phyloP scores from a whole-genome alignment of 73 alveolate genomes.

The Paramecium biaurelia region DNA sequence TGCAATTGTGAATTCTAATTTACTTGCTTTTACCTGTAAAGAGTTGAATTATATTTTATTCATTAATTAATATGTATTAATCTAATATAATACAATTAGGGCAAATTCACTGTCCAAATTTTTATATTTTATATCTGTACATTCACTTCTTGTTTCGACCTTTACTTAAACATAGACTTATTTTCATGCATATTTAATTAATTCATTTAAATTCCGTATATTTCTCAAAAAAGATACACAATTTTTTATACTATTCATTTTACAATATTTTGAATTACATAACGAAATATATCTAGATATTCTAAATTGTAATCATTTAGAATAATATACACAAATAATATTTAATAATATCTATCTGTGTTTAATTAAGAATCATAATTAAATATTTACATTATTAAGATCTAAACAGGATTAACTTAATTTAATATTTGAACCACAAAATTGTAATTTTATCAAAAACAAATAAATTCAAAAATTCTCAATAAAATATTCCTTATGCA shows the following conservation, averaged over 20 bases:
- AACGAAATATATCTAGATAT: background rate
- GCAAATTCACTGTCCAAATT: constrained; percentile 9
- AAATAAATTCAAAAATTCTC: background rate
- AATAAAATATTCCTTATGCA: constrained; percentile 57
- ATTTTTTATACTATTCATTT: too few species aligned
- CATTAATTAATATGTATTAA: background rate
- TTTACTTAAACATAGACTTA: background rate
- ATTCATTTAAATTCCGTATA: background rate
- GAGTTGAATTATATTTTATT: constrained; percentile 25
- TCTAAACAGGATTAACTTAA: background rate
- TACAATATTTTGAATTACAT: background rate
- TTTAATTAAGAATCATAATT: too few species aligned
- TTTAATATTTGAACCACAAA: background rate
- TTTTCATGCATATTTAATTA: background rate
- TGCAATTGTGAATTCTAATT: background rate
- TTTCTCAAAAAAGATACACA: background rate
- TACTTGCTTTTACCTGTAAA: background rate
- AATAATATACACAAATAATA: too few species aligned
- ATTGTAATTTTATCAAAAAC: too few species aligned
- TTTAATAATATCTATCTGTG: too few species aligned
- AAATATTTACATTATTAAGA: too few species aligned
- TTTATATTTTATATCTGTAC: background rate
- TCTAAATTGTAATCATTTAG: too few species aligned
- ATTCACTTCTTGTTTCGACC: background rate
- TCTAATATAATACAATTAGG: background rate